Conservation (phyloP, 805 yeast genomes). For the Starmerella stigmatis region DNA sequence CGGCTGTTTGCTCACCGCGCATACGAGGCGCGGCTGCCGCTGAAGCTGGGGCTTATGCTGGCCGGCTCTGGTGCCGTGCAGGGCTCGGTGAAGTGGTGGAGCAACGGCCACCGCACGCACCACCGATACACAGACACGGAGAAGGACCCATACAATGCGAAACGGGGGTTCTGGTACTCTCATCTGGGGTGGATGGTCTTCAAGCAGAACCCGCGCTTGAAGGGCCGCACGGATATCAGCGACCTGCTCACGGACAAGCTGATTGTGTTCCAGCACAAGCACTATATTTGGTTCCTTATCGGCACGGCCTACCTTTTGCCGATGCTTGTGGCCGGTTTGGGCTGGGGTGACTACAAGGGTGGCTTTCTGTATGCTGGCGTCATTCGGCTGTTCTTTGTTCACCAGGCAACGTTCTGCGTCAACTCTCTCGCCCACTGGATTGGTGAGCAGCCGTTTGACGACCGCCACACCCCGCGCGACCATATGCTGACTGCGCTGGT, state of each 20-base stretch:
- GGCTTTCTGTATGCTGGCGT: constrained; percentile 76
- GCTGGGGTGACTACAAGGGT: constrained; percentile 66
- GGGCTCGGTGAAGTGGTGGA: constrained; percentile 73
- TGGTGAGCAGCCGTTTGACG: constrained; percentile 65
- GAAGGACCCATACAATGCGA: constrained; percentile 74
- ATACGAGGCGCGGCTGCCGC: constrained; percentile 37
- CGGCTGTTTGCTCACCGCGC: constrained; percentile 61
- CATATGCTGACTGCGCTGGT: constrained; percentile 52
- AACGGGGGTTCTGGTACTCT: constrained; percentile 69
- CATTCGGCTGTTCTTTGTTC: constrained; percentile 57
- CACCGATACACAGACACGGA: constrained; percentile 84
- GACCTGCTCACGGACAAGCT: constrained; percentile 52
- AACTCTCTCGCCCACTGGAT: constrained; percentile 77
- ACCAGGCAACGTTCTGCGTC: constrained; percentile 66
- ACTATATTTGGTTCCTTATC: constrained; percentile 48
- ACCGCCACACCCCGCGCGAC: constrained; percentile 61
- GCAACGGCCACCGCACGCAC: constrained; percentile 75
- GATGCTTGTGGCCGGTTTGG: constrained; percentile 47
- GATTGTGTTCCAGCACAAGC: constrained; percentile 59
- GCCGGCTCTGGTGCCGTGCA: constrained; percentile 65
- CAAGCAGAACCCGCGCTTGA: constrained; percentile 52
- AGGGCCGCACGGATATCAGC: constrained; percentile 55
- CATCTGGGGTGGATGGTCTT: constrained; percentile 83
- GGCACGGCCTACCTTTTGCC: constrained; percentile 54
- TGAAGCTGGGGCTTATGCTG: constrained; percentile 44